These are phyloP conservation scores for Ciborinia camelliae DNA, from an alignment of 2,329 filamentous ascomycete species.

Conservation along the genomic window DNA sequence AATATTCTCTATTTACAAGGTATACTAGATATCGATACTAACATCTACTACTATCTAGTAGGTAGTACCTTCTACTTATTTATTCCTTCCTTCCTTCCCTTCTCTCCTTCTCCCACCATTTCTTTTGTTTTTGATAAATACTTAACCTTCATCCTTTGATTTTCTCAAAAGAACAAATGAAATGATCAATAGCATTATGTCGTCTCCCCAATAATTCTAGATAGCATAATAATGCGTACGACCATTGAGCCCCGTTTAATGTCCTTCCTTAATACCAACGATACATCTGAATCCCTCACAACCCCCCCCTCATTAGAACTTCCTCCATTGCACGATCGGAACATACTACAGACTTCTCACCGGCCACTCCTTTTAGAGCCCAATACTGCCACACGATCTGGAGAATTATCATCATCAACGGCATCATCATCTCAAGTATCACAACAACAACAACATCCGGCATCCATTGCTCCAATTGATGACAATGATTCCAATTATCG, in stretches of 20 bases:
- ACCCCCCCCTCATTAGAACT: constrained; percentile 47
- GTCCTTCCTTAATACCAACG: constrained; percentile 60
- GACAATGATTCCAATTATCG: constrained; percentile 36
- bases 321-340: constrained; percentile 51
- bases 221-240: constrained; percentile 31
- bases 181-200: too few relatives aligned
- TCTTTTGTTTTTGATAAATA: background rate
- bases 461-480: constrained; percentile 23
- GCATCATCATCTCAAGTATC: constrained; percentile 23
- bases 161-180: background rate
- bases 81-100: background rate
- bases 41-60: background rate
- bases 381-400: constrained; percentile 40
- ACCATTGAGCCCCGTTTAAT: constrained; percentile 66
- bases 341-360: constrained; percentile 45
- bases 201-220: constrained; percentile 9
- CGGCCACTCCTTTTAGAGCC: constrained; percentile 50
- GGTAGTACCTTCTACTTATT: background rate
- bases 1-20: too few relatives aligned
- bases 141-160: too few relatives aligned
- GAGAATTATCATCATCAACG: constrained; percentile 26
- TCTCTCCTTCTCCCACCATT: background rate
- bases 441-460: constrained; percentile 26
- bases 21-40: too few relatives aligned
- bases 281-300: constrained; percentile 39